Base-by-base conservation (phyloP, 495 filamentous ascomycete genomes). In the Tuber indicum region DNA sequence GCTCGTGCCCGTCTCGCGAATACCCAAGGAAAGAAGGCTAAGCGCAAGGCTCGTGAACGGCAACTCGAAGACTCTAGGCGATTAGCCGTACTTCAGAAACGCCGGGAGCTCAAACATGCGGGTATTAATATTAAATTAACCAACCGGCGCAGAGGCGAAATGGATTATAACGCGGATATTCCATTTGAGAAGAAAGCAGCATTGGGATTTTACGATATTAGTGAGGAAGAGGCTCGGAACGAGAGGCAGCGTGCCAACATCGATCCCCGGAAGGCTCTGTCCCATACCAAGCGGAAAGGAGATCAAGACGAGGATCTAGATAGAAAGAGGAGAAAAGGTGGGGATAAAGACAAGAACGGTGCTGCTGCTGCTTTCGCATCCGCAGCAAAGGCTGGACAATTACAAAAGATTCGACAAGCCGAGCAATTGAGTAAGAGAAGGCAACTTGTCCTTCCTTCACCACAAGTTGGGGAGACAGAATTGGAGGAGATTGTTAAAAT, bases 101-200 rank as follows among this genome's bases (percentile, higher is more conserved):
- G 96, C 41, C 90, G 96, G 43, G 96, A 99, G 85, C 88, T 99
- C 49, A 99, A 99, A 85, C 94, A 93, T 86, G 94, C 96, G 17
- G 96, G 96, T 47, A 98, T 99, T 85, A 98, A 99, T 79, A 95
- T 98, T 86, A 98, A 98, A 85, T 90, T 98, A 47, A 90, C 90
- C n/a, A 96, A 92, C 42, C 89, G 91, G 72, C 98, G 98, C 86
- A 91, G 92, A 85, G 94, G 94, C 1, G 91, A 98, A 87, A 98
- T 99, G 94, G 96, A 99, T 84, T 99, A 99, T 87, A 98, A 98
- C 83, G 96, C 96, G 75, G 96, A 98, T 82, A 96, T 98, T 75
- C 96, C 96, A 4, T 98, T 99, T 81, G 96, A 99, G 85, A 97
- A 97, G 85, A 91, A 91, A 58, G 90, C 94, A 0, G 92, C 92